phyloP scores from a whole-genome alignment of 768 basidiomycete genomes.

The Tricholoma flavovirens region DNA sequence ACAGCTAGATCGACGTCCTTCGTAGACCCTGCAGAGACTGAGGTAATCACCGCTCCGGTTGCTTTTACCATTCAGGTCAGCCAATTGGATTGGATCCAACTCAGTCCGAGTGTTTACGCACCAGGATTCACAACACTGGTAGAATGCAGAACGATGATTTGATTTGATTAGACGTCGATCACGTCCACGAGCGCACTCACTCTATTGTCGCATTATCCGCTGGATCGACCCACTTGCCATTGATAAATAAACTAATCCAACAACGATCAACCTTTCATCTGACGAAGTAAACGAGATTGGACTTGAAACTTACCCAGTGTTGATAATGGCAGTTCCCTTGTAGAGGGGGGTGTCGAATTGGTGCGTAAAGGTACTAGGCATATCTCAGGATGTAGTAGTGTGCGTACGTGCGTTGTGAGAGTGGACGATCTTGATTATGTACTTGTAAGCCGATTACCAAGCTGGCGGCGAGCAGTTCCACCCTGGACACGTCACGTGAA shows the following conservation, averaged over 20 bases:
- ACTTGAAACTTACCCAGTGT: constrained; percentile 15
- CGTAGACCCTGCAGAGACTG: constrained; percentile 51
- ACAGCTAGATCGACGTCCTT: constrained; percentile 42
- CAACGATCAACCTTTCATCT: background rate
- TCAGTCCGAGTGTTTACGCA: constrained; percentile 14
- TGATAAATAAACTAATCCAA: constrained; percentile 56
- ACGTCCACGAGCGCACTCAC: constrained; percentile 32
- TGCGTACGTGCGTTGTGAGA: background rate
- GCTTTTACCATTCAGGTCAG: constrained; percentile 30
- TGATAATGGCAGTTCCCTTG: constrained; percentile 16
- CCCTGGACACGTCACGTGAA: too few species aligned
- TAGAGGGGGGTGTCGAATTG: constrained; percentile 16
- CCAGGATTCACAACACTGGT: constrained; percentile 55
- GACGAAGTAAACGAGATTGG: background rate
- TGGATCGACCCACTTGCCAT: constrained; percentile 59
- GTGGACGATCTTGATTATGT: too few species aligned
- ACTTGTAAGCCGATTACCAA: too few species aligned
- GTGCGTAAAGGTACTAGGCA: constrained; percentile 19
- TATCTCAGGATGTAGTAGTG: background rate
- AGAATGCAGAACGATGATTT: constrained; percentile 1
- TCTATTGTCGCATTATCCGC: constrained; percentile 57
- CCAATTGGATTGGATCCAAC: background rate
- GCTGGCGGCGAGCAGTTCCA: too few species aligned
- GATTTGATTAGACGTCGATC: background rate
- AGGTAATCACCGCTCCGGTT: constrained; percentile 56